Evolutionary conservation across 2,329 filamentous ascomycete genomes (phyloP).

Genomic region (Xylaria arbuscula): DNA sequence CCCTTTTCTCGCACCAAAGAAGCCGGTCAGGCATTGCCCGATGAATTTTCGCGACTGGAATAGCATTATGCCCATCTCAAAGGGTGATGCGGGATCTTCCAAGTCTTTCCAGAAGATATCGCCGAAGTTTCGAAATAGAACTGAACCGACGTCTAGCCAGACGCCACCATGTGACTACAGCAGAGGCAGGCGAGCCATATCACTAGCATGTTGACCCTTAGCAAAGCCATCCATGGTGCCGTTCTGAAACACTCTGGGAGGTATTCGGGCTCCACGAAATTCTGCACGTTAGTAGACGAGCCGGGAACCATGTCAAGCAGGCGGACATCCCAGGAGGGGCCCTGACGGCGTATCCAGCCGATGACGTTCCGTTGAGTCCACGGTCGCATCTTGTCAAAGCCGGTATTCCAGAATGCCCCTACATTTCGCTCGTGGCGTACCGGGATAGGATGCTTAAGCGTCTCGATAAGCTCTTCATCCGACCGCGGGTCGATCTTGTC

Average conservation of each 20-base stretch:
- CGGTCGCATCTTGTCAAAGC: not conserved
- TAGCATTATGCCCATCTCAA: not conserved
- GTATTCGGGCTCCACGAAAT: not conserved
- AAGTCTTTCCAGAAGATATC: not conserved
- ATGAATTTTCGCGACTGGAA: not conserved
- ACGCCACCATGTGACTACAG: not conserved
- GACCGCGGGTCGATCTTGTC: not conserved
- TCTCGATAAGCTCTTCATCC: not conserved
- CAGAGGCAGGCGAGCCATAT: not conserved
- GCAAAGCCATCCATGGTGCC: not conserved
- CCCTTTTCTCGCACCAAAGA: not conserved
- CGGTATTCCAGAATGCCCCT: not conserved
- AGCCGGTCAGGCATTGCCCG: not conserved
- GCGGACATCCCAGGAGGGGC: not conserved
- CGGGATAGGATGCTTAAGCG: not conserved
- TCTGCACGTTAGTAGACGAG: not conserved
- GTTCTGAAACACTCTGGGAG: not conserved
- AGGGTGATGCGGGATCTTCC: not conserved
- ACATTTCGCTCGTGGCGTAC: not conserved
- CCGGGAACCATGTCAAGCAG: not conserved
- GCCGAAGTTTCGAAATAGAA: not conserved
- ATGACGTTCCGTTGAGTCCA: not conserved
- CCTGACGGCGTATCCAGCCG: not conserved
- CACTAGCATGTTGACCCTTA: not conserved
- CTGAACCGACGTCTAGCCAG: not conserved